phyloP scores from a whole-genome alignment of 257 asterid species.

The Oldenlandia corymbosa region DNA sequence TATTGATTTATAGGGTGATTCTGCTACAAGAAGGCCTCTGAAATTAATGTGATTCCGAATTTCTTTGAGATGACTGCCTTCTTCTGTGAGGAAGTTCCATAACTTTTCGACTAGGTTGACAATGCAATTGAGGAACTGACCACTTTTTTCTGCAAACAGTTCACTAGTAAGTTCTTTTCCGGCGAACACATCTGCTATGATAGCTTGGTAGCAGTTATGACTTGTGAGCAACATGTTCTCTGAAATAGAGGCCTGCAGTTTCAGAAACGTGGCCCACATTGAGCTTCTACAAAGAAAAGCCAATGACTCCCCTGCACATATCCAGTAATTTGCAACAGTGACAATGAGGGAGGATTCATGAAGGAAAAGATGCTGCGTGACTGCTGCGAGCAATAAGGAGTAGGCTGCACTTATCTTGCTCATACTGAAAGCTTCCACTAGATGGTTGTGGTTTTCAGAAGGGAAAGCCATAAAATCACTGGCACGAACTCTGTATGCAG shows the following conservation, averaged over 20 bases:
- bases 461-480: conserved; percentile 32
- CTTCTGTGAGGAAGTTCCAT: conserved; percentile 44
- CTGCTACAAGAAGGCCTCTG: conserved; percentile 28
- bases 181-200: background rate
- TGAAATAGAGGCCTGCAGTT: background rate
- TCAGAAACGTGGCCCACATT: conserved; percentile 16
- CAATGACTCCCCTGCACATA: conserved; percentile 55
- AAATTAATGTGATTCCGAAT: conserved; percentile 42
- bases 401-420: conserved; percentile 53
- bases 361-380: conserved; percentile 42
- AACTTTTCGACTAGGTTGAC: conserved; percentile 24
- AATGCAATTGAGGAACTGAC: conserved; percentile 32
- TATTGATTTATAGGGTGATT: background rate
- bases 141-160: conserved; percentile 25
- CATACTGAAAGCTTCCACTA: conserved; percentile 33
- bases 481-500: conserved; percentile 45
- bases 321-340: conserved; percentile 43
- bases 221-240: conserved; percentile 12
- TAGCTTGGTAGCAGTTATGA: conserved; percentile 25
- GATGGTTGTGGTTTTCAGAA: conserved; percentile 11
- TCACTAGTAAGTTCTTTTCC: background rate
- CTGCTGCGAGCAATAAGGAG: conserved; percentile 57
- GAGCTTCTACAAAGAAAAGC: conserved; percentile 33
- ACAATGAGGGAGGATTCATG: conserved; percentile 47
- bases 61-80: conserved; percentile 33